Base-by-base conservation (phyloP, 2,329 filamentous ascomycete genomes). In the Trichoderma atroviride region DNA sequence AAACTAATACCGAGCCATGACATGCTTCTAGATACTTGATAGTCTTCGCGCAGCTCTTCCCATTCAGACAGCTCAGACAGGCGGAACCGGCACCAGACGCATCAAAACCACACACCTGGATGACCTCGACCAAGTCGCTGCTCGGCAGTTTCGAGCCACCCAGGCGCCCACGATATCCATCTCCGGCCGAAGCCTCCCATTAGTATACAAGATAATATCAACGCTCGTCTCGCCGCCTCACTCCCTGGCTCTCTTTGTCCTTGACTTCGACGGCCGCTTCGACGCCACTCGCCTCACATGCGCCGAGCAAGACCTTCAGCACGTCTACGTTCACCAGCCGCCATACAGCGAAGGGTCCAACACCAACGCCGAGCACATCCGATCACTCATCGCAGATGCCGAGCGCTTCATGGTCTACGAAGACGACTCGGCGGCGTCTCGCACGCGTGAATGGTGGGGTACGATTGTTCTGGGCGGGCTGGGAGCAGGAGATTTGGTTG, bases 261-360 rank as follows among this genome's bases (percentile, higher is more conserved):
- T 91, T 59, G 88, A 90, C 73, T 75, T 84, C 1, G 86, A 88
- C 57, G 79, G 80, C 10, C 81, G 83, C 10, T 90, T 91, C 71
- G 86, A 89, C 69, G 78, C 83, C 2, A 83, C 83, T 7, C 80
- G 83, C 2, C 78, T 88, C 9, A 72, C 72, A 62, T 84, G 75
- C 73, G 67, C 69, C 53, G 69, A 72, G 9, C 70, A 76, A 0
- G 82, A 87, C 72, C 75, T 87, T 2, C 76, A 77, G 1, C 86
- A 89, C 72, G 78, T 87, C 43, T 83, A 88, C 73, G 76, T 88
- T 27, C 82, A 84, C 68, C 81, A 80, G 1, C 81, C 83, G 1
- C 74, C 80, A 1, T 79, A 74, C 24, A 56, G 19, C 22, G 37
- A 47, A 53, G 47, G 33, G 4, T 58, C 29, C 10, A 31, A 70